These are phyloP conservation scores for Ceratocystis cubensis DNA, from an alignment of 2,329 filamentous ascomycete genomes.

Conservation along the genomic window DNA sequence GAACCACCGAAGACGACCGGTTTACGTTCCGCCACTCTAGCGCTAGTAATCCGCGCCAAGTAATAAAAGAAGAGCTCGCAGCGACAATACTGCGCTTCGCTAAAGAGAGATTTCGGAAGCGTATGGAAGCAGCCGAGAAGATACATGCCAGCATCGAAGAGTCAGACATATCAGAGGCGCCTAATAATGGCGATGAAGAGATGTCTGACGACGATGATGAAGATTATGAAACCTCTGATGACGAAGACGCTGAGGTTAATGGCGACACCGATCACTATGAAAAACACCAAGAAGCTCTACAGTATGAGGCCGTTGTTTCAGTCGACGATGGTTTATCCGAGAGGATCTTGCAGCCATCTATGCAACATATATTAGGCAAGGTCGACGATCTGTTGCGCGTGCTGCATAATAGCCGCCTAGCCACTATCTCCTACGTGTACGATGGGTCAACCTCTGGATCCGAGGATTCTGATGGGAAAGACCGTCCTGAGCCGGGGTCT, in stretches of 20 bases:
- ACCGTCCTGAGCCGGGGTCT: background rate
- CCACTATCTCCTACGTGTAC: conserved; percentile 21
- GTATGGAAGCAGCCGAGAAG: conserved; percentile 6
- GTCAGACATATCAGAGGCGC: conserved; percentile 9
- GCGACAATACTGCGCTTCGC: conserved; percentile 14
- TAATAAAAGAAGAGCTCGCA: conserved; percentile 15
- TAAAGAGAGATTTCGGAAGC: conserved; percentile 10
- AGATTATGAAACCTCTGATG: conserved; percentile 3
- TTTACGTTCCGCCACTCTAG: background rate
- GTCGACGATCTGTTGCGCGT: conserved; percentile 58
- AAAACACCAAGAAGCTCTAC: conserved; percentile 21
- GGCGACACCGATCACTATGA: background rate
- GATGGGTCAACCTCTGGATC: conserved; percentile 20
- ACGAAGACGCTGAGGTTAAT: background rate
- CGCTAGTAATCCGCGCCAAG: background rate
- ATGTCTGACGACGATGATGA: background rate
- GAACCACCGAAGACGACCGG: conserved; percentile 5
- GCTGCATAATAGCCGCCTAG: conserved; percentile 53
- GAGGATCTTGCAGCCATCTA: conserved; percentile 51
- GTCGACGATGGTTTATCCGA: conserved; percentile 59
- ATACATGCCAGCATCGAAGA: conserved; percentile 15
- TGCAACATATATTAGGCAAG: conserved; percentile 56
- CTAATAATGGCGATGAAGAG: conserved; percentile 8
- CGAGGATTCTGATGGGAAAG: background rate
- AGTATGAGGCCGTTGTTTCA: conserved; percentile 42